Evolutionary conservation across 768 basidiomycete species (phyloP), one percentile per base, ranked within the genome.

Genomic region (Rhodotorula taiwanensis): DNA sequence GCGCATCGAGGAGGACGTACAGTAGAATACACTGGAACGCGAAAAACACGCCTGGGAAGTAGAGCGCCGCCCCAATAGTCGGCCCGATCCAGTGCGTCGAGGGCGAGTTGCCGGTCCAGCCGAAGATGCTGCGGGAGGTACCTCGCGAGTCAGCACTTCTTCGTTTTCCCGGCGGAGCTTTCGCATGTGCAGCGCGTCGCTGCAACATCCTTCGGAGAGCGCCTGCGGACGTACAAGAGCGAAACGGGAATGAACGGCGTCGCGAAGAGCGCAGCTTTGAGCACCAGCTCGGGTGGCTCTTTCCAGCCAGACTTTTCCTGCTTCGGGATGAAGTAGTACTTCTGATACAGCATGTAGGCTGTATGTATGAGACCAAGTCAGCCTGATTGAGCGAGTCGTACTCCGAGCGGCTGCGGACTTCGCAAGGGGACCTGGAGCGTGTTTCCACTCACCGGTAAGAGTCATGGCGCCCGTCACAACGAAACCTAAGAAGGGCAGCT

Each of bases 401-500:
- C n/a, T n/a, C n/a, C n/a, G n/a, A n/a, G n/a, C n/a, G n/a, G n/a
- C n/a, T n/a, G n/a, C n/a, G n/a, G n/a, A n/a, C n/a, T n/a, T n/a
- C n/a, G n/a, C n/a, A n/a, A n/a, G n/a, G n/a, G n/a, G n/a, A n/a
- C n/a, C n/a, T n/a, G n/a, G n/a, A n/a, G n/a, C n/a, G n/a, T n/a
- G n/a, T n/a, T n/a, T n/a, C n/a, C n/a, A 39, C 36, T 9, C 16
- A 39, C 36, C 55, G 13, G 36, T 7, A 31, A 62, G 21, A 3
- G 67, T 69, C 25, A 69, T 27, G 52, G 67, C 39, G 18, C 57
- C 65, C 8, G 68, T 69, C n/a, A 75, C 67, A 54, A 74, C 54
- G 56, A 74, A 66, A 9, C 61, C 74, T 30, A 74, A 56, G 66
- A 72, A 75, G 50, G 73, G 73, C 4, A 75, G 60, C 11, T 58